A percentile compares a stretch with the other conserved stretches of the same genome.
These are phyloP conservation scores for Blastobotrys peoriensis DNA, from an alignment of 805 yeast genomes.

Conservation along the genomic window DNA sequence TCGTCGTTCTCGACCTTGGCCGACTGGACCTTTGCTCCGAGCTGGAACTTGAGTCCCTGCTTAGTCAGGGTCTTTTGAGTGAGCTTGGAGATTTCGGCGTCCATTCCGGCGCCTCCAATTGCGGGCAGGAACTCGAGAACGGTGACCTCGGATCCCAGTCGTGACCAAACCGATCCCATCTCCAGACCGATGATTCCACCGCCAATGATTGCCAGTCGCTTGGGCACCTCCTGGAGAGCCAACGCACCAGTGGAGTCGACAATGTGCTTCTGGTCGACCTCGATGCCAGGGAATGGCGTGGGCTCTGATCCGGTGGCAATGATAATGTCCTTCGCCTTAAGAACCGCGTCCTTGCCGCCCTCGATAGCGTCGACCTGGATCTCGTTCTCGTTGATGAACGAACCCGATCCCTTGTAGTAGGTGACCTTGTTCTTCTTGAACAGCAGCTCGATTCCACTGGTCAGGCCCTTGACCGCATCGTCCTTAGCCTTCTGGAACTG, in stretches of 20 bases:
- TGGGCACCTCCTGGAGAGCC: slow-evolving; percentile 81
- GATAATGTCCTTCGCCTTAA: slow-evolving; percentile 82
- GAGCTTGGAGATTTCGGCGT: slow-evolving; percentile 84
- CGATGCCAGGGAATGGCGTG: slow-evolving; percentile 97
- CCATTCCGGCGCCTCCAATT: slow-evolving; percentile 99
- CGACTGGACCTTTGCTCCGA: slow-evolving; percentile 82
- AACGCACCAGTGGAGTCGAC: slow-evolving; percentile 94
- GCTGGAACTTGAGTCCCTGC: slow-evolving; percentile 92
- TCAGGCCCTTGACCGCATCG: slow-evolving; percentile 78
- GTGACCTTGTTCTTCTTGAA: slow-evolving; percentile 94
- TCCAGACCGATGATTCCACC: slow-evolving; percentile 99
- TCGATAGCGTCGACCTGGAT: slow-evolving; percentile 80
- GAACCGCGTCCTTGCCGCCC: slow-evolving; percentile 64
- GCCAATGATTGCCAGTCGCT: slow-evolving; percentile 87
- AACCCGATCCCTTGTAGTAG: slow-evolving; percentile 89
- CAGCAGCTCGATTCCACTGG: slow-evolving; percentile 89
- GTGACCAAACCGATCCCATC: slow-evolving; percentile 97
- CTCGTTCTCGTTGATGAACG: slow-evolving; percentile 75
- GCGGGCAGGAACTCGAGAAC: slow-evolving; percentile 84
- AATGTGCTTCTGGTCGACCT: slow-evolving; percentile 93
- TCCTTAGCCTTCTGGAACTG: slow-evolving; percentile 90
- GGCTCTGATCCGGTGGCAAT: slow-evolving; percentile 99
- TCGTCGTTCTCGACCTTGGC: slow-evolving; percentile 85
- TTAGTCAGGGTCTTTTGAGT: slow-evolving; percentile 85
- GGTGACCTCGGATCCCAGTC: slow-evolving; percentile 94